A percentile compares a stretch with the other conserved stretches of the same genome.
Conservation (phyloP, 768 basidiomycete species). For the Xerocomus brunneocitrinus region DNA sequence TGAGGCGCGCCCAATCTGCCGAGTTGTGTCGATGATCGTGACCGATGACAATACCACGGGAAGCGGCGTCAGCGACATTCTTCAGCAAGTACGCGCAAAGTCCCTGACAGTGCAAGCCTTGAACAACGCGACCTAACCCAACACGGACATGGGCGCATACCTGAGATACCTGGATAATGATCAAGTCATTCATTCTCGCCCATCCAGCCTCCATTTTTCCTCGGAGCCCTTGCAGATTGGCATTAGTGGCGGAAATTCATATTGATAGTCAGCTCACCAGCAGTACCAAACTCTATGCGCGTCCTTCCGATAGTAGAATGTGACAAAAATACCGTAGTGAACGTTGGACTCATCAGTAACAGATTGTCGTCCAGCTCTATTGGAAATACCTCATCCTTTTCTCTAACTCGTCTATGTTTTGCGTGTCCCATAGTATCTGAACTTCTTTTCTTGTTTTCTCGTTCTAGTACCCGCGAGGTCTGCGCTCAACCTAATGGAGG, state of each 20-base stretch:
- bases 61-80: slow-evolving; percentile 47
- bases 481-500: background rate
- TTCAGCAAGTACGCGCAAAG: slow-evolving; percentile 66
- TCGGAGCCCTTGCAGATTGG: slow-evolving; percentile 51
- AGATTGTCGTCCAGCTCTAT: background rate
- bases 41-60: slow-evolving; percentile 74
- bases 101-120: slow-evolving; percentile 43
- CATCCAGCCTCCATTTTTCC: slow-evolving; percentile 87
- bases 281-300: slow-evolving; percentile 85
- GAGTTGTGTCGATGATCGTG: slow-evolving; percentile 85
- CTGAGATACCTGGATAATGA: slow-evolving; percentile 78
- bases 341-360: background rate
- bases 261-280: slow-evolving; percentile 44
- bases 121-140: background rate
- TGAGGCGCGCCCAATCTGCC: slow-evolving; percentile 69
- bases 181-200: slow-evolving; percentile 89
- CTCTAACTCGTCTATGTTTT: slow-evolving; percentile 33
- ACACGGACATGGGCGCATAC: slow-evolving; percentile 30
- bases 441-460: slow-evolving; percentile 37
- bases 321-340: background rate
- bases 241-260: background rate
- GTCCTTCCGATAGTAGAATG: slow-evolving; percentile 33
- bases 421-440: slow-evolving; percentile 28
- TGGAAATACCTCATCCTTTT: slow-evolving; percentile 38
- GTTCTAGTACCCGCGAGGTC: slow-evolving; percentile 27